Conservation (phyloP, 176 grass and related monocot genomes). For the Stipa capillata region DNA sequence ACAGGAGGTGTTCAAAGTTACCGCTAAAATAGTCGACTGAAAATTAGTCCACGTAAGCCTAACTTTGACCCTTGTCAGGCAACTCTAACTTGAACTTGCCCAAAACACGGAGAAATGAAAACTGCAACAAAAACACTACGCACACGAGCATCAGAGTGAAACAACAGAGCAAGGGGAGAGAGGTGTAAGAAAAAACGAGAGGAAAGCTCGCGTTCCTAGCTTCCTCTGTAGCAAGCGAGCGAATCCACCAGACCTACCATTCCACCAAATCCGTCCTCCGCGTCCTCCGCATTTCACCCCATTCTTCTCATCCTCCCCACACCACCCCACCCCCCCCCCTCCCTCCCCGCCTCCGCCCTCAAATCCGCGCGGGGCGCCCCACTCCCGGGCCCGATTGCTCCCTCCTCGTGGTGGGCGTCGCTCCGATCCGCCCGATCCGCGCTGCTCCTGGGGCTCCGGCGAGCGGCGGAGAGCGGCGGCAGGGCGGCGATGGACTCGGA, state of each 20-base stretch:
- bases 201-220: too few relatives aligned
- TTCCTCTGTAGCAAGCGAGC: too few relatives aligned
- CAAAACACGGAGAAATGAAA: neutral
- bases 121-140: neutral
- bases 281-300: neutral
- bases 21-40: too few relatives aligned
- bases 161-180: slow-evolving; percentile 8
- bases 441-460: slow-evolving; percentile 47
- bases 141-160: neutral
- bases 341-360: neutral
- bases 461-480: slow-evolving; percentile 13
- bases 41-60: too few relatives aligned
- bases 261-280: slow-evolving; percentile 16
- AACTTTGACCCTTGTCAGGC: too few relatives aligned
- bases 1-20: too few relatives aligned
- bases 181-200: slow-evolving; percentile 9
- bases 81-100: too few relatives aligned
- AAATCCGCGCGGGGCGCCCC: slow-evolving; percentile 15
- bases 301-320: neutral
- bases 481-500: slow-evolving; percentile 69
- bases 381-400: slow-evolving; percentile 34
- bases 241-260: slow-evolving; percentile 33
- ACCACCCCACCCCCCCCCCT: neutral
- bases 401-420: slow-evolving; percentile 54
- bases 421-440: slow-evolving; percentile 68